Conservation (phyloP, 768 basidiomycete species). For the Auricularia sp. region DNA sequence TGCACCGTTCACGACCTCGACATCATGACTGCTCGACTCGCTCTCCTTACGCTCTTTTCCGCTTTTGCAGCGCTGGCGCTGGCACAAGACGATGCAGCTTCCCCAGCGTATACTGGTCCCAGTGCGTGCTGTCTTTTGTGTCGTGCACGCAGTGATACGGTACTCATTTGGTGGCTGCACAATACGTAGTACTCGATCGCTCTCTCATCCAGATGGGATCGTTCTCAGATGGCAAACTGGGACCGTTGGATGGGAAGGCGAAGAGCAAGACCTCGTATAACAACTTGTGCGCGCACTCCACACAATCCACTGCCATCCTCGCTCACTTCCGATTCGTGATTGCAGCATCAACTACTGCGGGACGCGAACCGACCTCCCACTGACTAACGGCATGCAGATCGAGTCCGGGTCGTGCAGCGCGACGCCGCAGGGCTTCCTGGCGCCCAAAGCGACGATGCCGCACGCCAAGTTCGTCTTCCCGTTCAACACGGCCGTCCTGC, state of each 20-base stretch:
- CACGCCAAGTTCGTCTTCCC: slow-evolving; percentile 4
- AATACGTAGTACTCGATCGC: neutral
- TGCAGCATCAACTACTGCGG: slow-evolving; percentile 1
- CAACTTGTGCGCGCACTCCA: neutral
- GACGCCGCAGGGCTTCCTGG: slow-evolving; percentile 9
- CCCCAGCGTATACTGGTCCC: neutral
- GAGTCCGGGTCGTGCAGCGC: neutral
- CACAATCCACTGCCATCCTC: neutral
- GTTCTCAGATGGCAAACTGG: neutral
- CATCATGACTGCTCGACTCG: neutral
- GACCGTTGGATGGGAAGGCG: neutral
- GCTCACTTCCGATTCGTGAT: neutral
- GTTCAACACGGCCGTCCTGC: slow-evolving; percentile 1
- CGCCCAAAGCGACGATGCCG: slow-evolving; percentile 3
- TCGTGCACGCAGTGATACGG: neutral
- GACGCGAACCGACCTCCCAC: neutral
- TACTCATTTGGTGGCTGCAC: too few species aligned
- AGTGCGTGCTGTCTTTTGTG: neutral
- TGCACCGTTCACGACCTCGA: neutral
- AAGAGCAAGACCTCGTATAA: neutral
- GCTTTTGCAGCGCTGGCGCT: neutral
- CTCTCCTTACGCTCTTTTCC: neutral
- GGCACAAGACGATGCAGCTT: neutral
- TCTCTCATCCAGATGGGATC: neutral
- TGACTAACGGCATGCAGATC: slow-evolving; percentile 5